phyloP scores from a whole-genome alignment of 257 asterid species.

The Cruciata laevipes region DNA sequence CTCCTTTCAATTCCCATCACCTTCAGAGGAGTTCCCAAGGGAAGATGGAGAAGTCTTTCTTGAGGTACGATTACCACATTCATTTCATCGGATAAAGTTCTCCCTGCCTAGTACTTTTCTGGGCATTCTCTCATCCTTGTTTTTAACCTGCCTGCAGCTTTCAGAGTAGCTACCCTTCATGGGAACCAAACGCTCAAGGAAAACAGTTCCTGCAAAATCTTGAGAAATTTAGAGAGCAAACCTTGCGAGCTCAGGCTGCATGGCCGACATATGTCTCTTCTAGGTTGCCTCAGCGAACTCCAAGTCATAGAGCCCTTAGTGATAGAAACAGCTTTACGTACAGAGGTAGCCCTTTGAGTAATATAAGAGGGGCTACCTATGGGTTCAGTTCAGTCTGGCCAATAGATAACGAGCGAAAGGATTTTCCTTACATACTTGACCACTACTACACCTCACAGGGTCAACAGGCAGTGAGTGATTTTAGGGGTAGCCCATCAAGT shows the following conservation, averaged over 20 bases:
- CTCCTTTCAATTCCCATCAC: constrained; percentile 51
- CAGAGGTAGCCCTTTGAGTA: constrained; percentile 29
- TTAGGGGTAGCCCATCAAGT: constrained; percentile 25
- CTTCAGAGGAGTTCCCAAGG: constrained; percentile 89
- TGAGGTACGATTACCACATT: constrained; percentile 45
- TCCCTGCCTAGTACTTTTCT: not conserved
- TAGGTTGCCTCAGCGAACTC: constrained; percentile 37
- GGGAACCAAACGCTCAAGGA: constrained; percentile 74
- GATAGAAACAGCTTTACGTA: constrained; percentile 34
- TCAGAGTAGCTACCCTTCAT: constrained; percentile 63
- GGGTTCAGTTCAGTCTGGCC: constrained; percentile 59
- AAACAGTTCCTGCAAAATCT: constrained; percentile 63
- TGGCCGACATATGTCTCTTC: constrained; percentile 26
- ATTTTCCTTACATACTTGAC: constrained; percentile 73
- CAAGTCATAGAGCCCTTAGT: constrained; percentile 28
- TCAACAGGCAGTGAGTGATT: constrained; percentile 30
- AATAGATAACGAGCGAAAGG: constrained; percentile 50
- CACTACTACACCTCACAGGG: constrained; percentile 69
- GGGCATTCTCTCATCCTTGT: not conserved
- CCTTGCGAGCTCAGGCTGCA: constrained; percentile 39
- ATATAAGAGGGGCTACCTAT: constrained; percentile 31
- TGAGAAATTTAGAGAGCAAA: constrained; percentile 60
- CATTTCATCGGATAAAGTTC: not conserved
- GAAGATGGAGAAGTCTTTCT: constrained; percentile 91
- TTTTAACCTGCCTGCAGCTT: constrained; percentile 52